A percentile compares a stretch with the other conserved stretches of the same genome.
These are phyloP conservation scores for Saksenaea oblongispora DNA, from an alignment of 371 early-diverging fungal species.

Conservation along the genomic window DNA sequence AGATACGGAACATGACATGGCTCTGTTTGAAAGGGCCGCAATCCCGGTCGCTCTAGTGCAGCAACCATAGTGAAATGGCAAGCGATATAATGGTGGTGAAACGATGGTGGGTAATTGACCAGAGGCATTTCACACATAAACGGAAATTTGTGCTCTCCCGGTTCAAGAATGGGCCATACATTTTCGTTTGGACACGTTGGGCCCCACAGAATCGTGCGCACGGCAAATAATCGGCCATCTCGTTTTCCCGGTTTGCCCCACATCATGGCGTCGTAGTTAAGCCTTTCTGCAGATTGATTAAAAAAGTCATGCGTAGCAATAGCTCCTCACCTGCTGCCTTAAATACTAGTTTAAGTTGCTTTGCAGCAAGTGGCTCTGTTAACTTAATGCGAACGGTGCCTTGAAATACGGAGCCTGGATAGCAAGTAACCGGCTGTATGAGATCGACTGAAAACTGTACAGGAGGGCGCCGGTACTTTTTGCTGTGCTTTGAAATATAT, in stretches of 20 bases:
- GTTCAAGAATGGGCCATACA: constrained; percentile 23
- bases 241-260: constrained; percentile 26
- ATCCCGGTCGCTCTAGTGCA: constrained; percentile 15
- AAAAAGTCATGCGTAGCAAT: not conserved
- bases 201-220: constrained; percentile 29
- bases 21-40: not conserved
- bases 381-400: constrained; percentile 27
- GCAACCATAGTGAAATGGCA: constrained; percentile 24
- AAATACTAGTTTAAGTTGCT: constrained; percentile 30
- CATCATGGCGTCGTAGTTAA: constrained; percentile 34
- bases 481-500: not conserved
- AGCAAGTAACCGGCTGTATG: constrained; percentile 16
- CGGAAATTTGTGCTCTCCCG: constrained; percentile 25
- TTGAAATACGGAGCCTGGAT: constrained; percentile 36
- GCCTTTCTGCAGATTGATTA: constrained; percentile 20
- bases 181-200: constrained; percentile 12
- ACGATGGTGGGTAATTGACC: constrained; percentile 32
- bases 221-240: constrained; percentile 34
- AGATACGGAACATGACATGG: constrained; percentile 4
- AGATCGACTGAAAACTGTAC: not conserved
- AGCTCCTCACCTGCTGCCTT: constrained; percentile 21
- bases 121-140: constrained; percentile 37
- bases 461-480: constrained; percentile 3
- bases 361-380: constrained; percentile 12
- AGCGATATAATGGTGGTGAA: constrained; percentile 28